Conservation (phyloP, 2,329 filamentous ascomycete species). For the Botryosphaeria dothidea region DNA sequence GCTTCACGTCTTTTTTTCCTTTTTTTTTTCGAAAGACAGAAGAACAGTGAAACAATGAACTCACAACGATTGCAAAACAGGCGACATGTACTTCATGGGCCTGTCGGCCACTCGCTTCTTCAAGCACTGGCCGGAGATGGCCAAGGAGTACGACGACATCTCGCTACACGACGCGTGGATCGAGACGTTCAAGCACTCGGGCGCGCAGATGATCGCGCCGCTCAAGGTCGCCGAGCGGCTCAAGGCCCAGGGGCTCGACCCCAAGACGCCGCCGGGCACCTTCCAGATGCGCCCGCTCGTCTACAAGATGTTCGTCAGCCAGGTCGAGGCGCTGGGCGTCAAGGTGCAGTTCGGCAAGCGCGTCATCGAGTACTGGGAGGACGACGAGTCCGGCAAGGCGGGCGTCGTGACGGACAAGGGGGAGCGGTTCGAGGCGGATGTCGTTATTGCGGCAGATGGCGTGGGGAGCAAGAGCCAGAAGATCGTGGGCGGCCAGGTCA, state of each 20-base stretch:
- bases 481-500: slow-evolving; percentile 46
- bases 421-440: slow-evolving; percentile 43
- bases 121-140: slow-evolving; percentile 57
- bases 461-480: slow-evolving; percentile 49
- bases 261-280: slow-evolving; percentile 53
- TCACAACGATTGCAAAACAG: slow-evolving; percentile 28
- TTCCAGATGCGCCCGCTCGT: slow-evolving; percentile 60
- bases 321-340: slow-evolving; percentile 48
- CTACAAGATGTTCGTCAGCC: slow-evolving; percentile 56
- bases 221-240: slow-evolving; percentile 54
- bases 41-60: neutral
- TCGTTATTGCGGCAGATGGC: slow-evolving; percentile 43
- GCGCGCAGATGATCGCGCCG: slow-evolving; percentile 50
- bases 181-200: slow-evolving; percentile 57
- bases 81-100: slow-evolving; percentile 63
- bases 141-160: slow-evolving; percentile 52
- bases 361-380: slow-evolving; percentile 48
- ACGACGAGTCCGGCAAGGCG: slow-evolving; percentile 39
- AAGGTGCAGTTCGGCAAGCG: slow-evolving; percentile 44
- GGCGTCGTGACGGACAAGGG: slow-evolving; percentile 41
- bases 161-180: slow-evolving; percentile 58
- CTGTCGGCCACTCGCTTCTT: slow-evolving; percentile 57
- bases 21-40: neutral
- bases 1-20: neutral
- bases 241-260: slow-evolving; percentile 45